Evolutionary conservation across 345 rosid genomes (phyloP), one percentile per base, ranked within the genome.

Genomic region (Cardamine chenopodiifolia): DNA sequence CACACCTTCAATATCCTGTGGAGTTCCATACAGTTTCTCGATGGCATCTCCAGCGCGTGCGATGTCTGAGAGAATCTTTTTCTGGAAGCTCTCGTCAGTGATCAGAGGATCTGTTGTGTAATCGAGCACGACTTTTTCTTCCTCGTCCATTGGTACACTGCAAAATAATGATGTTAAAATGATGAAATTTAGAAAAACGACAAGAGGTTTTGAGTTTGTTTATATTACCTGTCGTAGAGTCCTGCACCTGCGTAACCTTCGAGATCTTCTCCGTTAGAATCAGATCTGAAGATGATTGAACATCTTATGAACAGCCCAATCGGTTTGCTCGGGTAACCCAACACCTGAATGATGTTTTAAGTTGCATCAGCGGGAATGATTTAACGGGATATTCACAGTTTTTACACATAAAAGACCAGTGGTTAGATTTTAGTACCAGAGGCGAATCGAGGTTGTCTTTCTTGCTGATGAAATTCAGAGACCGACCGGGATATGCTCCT

Each of bases 171-270:
- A 34, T 45, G 59, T 48, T 64, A 35, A 28, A 14, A 40, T 58
- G 48, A 48, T 58, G 63, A 28, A 17, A 59, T 26, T 53, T 47
- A 70, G 66, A 70, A 3, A 3, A 23, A 2, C 7, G 68, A 48
- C 7, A 13, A 55, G 32, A 64, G 55, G 23, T 62, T 61, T 20
- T 52, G 37, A 28, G 44, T 48, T 18, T 59, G 15, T 37, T 20
- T 39, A 26, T 39, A 48, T 83, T 89, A 95, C 99, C 99, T 95
- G 77, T 95, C 99, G 42, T 95, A 95, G 77, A 95, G 97, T 32
- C 99, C 99, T 49, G 99, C 99, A 79, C 99, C 99, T 42, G 99
- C 99, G 83, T 95, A 95, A 39, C 99, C 99, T 84, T 92, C 97
- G 0, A 95, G 87, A 82, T 95, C 99, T 84, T 95, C 99, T 59